Percentiles rank a stretch among this genome's conserved stretches.
phyloP scores from a whole-genome alignment of 257 asterid genomes.

The Anisodus acutangulus region DNA sequence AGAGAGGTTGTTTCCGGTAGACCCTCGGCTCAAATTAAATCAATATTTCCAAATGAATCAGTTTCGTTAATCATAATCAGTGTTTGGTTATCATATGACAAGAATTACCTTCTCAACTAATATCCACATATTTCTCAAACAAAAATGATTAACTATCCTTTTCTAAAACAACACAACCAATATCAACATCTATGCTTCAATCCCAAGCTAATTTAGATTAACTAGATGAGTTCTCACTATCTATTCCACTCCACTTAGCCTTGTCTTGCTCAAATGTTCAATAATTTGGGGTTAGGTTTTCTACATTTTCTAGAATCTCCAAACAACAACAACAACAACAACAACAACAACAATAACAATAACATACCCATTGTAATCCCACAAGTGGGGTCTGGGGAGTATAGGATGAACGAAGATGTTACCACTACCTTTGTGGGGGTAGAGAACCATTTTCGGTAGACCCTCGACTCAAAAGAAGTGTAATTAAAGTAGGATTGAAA shows the following conservation, averaged over 20 bases:
- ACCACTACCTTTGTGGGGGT: too few species aligned
- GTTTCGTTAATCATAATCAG: not conserved
- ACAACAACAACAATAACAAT: too few species aligned
- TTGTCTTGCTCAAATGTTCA: not conserved
- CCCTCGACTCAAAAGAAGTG: too few species aligned
- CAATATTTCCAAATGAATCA: not conserved
- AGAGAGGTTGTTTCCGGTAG: too few species aligned
- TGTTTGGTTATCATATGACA: not conserved
- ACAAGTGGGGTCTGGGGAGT: too few species aligned
- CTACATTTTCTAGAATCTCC: not conserved
- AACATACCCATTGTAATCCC: too few species aligned
- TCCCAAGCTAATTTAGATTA: not conserved
- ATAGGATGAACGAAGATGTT: too few species aligned
- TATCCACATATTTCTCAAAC: slow-evolving; percentile 15
- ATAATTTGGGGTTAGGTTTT: slow-evolving; percentile 15
- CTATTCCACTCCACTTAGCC: not conserved
- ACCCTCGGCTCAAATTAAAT: not conserved
- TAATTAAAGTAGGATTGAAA: too few species aligned
- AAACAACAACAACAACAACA: too few species aligned
- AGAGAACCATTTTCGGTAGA: too few species aligned
- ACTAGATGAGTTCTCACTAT: not conserved
- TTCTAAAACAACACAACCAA: not conserved
- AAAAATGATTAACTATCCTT: not conserved
- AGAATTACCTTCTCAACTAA: not conserved
- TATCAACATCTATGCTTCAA: not conserved